Evolutionary conservation across 2,329 filamentous ascomycete genomes (phyloP).

Genomic region (Madurella fahalii): DNA sequence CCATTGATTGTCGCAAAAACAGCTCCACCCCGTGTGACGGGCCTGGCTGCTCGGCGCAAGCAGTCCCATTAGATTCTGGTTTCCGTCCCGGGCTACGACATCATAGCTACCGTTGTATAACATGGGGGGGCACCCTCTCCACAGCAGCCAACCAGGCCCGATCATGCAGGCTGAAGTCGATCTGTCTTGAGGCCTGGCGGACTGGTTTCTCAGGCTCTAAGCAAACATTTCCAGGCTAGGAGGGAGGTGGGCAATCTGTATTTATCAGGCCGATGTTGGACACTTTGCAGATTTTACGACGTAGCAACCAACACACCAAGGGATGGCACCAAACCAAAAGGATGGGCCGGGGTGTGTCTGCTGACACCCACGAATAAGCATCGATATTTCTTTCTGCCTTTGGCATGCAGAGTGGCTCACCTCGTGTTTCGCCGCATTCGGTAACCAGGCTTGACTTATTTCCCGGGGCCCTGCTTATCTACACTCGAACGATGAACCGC

Average conservation of each 20-base stretch:
- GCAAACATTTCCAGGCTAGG: background rate
- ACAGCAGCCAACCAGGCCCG: background rate
- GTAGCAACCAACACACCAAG: too few relatives aligned
- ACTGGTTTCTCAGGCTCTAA: background rate
- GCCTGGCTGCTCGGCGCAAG: too few relatives aligned
- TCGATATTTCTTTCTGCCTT: too few relatives aligned
- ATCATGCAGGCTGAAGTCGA: background rate
- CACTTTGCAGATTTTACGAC: too few relatives aligned
- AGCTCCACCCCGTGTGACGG: background rate
- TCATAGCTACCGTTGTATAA: slow-evolving; percentile 10
- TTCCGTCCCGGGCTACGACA: slow-evolving; percentile 12
- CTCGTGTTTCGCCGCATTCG: background rate
- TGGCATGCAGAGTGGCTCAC: background rate
- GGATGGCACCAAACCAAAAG: too few relatives aligned
- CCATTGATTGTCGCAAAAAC: background rate
- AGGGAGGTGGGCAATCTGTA: too few relatives aligned
- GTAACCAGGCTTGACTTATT: too few relatives aligned
- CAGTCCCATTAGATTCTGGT: background rate
- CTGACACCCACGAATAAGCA: too few relatives aligned
- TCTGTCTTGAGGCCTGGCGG: background rate
- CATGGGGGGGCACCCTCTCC: background rate
- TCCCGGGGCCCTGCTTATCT: too few relatives aligned
- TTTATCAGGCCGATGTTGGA: too few relatives aligned
- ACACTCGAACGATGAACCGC: too few relatives aligned
- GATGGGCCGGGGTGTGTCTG: too few relatives aligned